These are phyloP conservation scores for Suillus occidentalis DNA, from an alignment of 768 basidiomycete species.

Conservation along the genomic window DNA sequence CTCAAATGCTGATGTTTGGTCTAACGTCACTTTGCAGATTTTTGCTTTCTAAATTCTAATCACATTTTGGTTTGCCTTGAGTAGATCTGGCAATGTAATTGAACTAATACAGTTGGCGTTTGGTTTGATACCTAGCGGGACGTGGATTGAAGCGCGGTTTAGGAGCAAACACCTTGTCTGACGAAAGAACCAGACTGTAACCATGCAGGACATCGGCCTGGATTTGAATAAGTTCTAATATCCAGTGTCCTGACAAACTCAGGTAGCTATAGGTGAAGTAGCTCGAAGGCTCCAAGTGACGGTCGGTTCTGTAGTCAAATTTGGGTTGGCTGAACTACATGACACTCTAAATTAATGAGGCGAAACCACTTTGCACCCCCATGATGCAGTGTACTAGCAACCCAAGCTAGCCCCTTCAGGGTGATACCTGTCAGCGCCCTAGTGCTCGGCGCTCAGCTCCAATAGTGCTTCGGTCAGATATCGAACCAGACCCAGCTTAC, in stretches of 20 bases:
- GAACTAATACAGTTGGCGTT: background rate
- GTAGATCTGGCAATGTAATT: background rate
- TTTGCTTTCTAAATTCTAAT: conserved; percentile 45
- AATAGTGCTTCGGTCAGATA: background rate
- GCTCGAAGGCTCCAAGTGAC: background rate
- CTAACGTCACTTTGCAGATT: conserved; percentile 31
- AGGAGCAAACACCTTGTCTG: background rate
- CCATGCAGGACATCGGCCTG: no score
- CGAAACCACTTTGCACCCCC: background rate
- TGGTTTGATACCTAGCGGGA: background rate
- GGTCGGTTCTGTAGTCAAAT: background rate
- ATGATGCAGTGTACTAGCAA: background rate
- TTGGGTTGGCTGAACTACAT: background rate
- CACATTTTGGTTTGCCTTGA: background rate
- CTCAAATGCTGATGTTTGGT: background rate
- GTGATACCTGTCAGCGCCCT: background rate
- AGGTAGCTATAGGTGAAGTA: background rate
- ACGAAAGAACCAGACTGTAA: background rate
- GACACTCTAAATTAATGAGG: background rate
- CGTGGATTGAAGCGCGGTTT: background rate
- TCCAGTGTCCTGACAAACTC: background rate
- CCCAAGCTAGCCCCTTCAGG: background rate
- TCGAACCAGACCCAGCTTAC: background rate
- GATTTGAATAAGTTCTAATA: background rate
- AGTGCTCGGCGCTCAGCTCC: background rate